These are phyloP conservation scores for Vitis hybrid DNA, from an alignment of 177 flowering plant species.

Conservation along the genomic window DNA sequence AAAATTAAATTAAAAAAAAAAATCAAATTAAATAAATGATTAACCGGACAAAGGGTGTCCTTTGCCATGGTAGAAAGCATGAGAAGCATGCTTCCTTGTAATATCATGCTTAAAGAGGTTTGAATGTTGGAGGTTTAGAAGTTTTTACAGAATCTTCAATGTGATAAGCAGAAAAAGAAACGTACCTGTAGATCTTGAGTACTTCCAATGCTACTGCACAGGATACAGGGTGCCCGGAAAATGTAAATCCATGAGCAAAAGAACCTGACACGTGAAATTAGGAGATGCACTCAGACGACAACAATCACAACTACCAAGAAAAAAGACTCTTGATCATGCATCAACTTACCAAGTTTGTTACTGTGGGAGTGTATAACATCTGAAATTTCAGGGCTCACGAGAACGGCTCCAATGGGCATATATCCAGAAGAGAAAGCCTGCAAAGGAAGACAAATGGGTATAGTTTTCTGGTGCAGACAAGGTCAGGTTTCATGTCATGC, in stretches of 20 bases:
- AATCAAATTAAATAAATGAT: too few relatives aligned
- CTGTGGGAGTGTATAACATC: conserved; percentile 89
- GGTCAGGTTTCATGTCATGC: too few relatives aligned
- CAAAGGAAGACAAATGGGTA: conserved; percentile 30
- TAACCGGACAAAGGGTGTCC: too few relatives aligned
- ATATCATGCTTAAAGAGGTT: too few relatives aligned
- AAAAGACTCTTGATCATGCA: too few relatives aligned
- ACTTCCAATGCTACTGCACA: conserved; percentile 97
- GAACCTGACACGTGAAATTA: conserved; percentile 48
- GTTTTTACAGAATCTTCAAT: too few relatives aligned
- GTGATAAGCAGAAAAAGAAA: too few relatives aligned
- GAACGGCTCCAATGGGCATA: conserved; percentile 94
- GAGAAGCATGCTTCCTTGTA: too few relatives aligned
- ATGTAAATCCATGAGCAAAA: conserved; percentile 95
- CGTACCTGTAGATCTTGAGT: conserved; percentile 86
- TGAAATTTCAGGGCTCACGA: conserved; percentile 86
- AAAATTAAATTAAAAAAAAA: too few relatives aligned
- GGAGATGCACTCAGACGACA: neutral
- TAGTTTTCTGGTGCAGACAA: too few relatives aligned
- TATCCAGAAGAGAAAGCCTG: conserved; percentile 61
- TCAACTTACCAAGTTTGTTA: conserved; percentile 77
- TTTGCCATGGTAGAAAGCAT: too few relatives aligned
- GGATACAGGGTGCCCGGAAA: conserved; percentile 96
- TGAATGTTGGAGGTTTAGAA: too few relatives aligned
- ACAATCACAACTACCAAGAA: neutral